These are phyloP conservation scores for Ephemerocybe angulata DNA, from an alignment of 768 basidiomycete species.

Conservation along the genomic window DNA sequence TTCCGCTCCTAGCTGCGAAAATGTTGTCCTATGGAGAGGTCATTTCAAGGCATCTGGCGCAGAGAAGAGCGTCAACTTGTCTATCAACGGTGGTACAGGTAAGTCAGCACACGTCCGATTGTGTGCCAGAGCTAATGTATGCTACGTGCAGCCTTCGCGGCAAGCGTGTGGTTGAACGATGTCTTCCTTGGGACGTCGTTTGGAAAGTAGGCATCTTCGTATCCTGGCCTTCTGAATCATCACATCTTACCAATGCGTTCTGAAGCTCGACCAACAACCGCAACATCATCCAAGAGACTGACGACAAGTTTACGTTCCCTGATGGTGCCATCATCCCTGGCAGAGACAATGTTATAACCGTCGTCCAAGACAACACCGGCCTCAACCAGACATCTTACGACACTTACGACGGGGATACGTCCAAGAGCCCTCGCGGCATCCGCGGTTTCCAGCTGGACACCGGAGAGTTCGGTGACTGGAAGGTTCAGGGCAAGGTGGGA, in stretches of 20 bases:
- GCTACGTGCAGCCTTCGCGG: conserved; percentile 60
- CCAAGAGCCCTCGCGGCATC: conserved; percentile 75
- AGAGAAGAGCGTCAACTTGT: conserved; percentile 65
- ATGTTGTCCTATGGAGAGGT: conserved; percentile 76
- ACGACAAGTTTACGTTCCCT: conserved; percentile 64
- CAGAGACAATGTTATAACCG: conserved; percentile 70
- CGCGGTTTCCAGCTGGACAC: conserved; percentile 68
- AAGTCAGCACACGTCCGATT: no score
- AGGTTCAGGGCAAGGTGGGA: conserved; percentile 74
- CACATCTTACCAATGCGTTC: not conserved
- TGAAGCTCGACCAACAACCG: conserved; percentile 63
- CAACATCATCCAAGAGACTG: conserved; percentile 60
- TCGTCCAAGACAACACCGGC: conserved; percentile 55
- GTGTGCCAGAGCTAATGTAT: no score
- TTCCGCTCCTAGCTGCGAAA: conserved; percentile 61
- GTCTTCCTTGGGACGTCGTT: conserved; percentile 69
- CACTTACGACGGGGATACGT: conserved; percentile 31
- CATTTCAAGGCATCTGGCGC: conserved; percentile 63
- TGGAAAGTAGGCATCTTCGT: conserved; percentile 54
- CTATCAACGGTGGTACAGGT: conserved; percentile 85
- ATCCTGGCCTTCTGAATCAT: not conserved
- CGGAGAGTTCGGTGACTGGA: conserved; percentile 62
- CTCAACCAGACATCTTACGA: not conserved
- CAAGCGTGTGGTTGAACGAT: conserved; percentile 77
- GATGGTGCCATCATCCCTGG: conserved; percentile 45